Evolutionary conservation across 345 rosid genomes (phyloP), one percentile per base, ranked within the genome.

Genomic region (Heritiera littoralis): DNA sequence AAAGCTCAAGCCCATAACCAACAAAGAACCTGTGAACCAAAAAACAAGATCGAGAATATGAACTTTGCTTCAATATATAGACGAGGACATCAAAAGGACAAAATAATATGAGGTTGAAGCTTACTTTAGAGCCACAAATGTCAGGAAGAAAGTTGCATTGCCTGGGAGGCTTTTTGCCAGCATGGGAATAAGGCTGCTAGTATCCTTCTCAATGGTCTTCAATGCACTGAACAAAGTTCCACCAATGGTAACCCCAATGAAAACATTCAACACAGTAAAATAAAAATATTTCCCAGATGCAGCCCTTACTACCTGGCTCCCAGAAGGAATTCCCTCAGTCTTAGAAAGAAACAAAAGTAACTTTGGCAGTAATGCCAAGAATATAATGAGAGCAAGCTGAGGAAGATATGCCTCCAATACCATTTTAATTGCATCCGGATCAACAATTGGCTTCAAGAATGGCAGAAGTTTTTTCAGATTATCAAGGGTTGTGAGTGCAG

Each of bases 251-350:
- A 95, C 96, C 60, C 99, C 99, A 41, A 95, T 81, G 78, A 95
- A 95, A 20, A 93, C 98, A 83, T 95, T 95, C 76, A 95, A 79
- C 30, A 91, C 89, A 0, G 76, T 82, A 80, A 95, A 95, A 85
- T 93, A 92, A 74, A 95, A 95, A 79, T 90, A 95, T 75, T 95
- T 95, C 46, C 99, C 99, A 0, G 99, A 92, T 17, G 98, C 82
- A 49, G 98, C 99, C 76, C 99, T 87, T 66, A 87, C 78, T 13
- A 89, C 89, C 66, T 90, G 98, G 84, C 99, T 88, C 85, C 68
- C 71, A 3, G 92, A 87, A 48, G 97, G 90, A 78, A 95, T 89
- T 74, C 99, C 99, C 81, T 95, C 98, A 2, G 74, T 12, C 85
- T 95, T 95, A 7, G 99, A 95, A 38, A 95, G 92, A 79, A 89